Base-by-base conservation (phyloP, 2,329 filamentous ascomycete species). In the Ceratocystis destructans region DNA sequence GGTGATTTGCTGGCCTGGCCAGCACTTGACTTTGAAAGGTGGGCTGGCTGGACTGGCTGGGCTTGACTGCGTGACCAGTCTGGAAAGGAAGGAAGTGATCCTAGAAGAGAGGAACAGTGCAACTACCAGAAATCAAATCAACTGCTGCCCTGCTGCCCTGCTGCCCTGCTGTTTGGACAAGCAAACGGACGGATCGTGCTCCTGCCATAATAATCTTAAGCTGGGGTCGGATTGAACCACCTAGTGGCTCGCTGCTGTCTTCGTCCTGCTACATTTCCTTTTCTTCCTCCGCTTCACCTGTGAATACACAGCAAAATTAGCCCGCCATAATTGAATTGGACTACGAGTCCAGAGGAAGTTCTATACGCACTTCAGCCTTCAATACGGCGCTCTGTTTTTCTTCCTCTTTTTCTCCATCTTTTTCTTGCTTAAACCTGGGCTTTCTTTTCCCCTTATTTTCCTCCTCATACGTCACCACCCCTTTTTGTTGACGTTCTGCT, bases 141-240 rank as follows among this genome's bases (percentile, higher is more conserved):
- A 22, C n/a, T 22, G 22, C 48, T 53, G n/a, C 48, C 48, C 48
- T 53, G 3, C 48, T 41, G 37, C 15, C 37, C 37, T 41, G 37
- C 10, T 37, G 5, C 22, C 22, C 22, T 22, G 22, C 22, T 22
- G 22, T 22, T 22, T 22, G 31, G 28, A 59, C 28, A n/a, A 59
- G n/a, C 53, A 57, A 57, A 57, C 53, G 12, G 31, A 57, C 53
- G 48, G 48, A 57, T 57, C 53, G 53, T 57, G 53, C 53, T 57
- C 53, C 25, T 57, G 53, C 53, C 53, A 57, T 8, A 59, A 59
- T 59, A 41, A 41, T 41, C 37, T 41, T 41, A 41, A 41, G 37
- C 37, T 41, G 37, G 37, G 37, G 37, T 41, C 12, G 33, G 37
- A 41, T 41, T 41, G 37, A 41, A 4, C 37, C 37, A 15, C 5